phyloP scores from a whole-genome alignment of 169 alveolate species.

The Eimeria brunetti region DNA sequence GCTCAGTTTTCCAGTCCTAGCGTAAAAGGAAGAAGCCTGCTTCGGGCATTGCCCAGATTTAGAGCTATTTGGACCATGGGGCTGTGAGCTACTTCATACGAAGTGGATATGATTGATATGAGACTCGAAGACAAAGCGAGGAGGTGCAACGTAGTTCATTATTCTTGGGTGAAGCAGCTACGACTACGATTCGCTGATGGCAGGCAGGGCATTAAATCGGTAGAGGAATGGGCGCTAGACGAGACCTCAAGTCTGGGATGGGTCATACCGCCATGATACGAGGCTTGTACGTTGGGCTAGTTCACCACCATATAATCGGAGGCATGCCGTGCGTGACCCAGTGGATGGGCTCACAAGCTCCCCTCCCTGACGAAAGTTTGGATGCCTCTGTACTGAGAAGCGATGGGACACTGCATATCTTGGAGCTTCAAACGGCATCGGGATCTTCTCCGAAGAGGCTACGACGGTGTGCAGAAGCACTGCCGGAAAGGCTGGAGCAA shows the following conservation, averaged over 20 bases:
- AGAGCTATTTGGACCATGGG: background rate
- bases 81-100: background rate
- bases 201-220: background rate
- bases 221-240: background rate
- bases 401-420: background rate
- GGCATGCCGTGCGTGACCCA: background rate
- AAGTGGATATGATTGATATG: background rate
- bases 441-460: no score
- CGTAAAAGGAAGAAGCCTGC: background rate
- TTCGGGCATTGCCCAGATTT: no score
- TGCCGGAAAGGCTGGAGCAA: no score
- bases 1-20: background rate
- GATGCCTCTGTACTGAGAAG: background rate
- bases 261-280: background rate
- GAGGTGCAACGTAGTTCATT: background rate
- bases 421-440: background rate
- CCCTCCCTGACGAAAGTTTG: background rate
- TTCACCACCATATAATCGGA: background rate
- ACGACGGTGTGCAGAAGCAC: no score
- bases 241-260: background rate
- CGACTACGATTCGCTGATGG: background rate
- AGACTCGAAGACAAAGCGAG: background rate
- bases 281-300: background rate
- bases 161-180: background rate
- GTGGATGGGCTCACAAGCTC: no score